Percentiles rank a stretch among this genome's conserved stretches.
These are phyloP conservation scores for Saksenaea vasiformis DNA, from an alignment of 371 early-diverging fungal species.

Conservation along the genomic window DNA sequence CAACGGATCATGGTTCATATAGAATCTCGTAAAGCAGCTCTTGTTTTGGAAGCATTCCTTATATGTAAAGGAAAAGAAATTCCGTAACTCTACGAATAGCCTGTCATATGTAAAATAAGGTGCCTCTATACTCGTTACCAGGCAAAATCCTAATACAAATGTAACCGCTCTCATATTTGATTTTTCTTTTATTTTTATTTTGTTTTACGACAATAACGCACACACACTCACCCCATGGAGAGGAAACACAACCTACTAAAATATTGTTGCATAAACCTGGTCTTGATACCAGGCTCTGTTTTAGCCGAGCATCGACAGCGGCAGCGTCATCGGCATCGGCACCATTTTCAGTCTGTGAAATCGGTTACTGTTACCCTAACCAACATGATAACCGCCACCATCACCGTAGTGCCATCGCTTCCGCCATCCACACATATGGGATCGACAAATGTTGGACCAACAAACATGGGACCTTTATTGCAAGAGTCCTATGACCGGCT, in stretches of 20 bases:
- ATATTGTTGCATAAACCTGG: background rate
- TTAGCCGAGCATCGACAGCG: background rate
- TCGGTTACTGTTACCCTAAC: background rate
- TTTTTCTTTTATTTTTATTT: background rate
- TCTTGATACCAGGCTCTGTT: background rate
- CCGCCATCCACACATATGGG: background rate
- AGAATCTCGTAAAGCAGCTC: background rate
- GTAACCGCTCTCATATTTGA: background rate
- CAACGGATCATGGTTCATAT: too few relatives aligned
- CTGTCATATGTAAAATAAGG: background rate
- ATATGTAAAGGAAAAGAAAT: background rate
- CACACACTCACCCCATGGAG: background rate
- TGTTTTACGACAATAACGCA: background rate
- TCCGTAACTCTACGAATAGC: background rate
- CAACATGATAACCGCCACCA: background rate
- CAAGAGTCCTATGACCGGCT: background rate
- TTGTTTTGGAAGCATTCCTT: background rate
- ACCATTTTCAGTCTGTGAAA: background rate
- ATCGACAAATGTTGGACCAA: background rate
- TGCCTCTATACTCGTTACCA: background rate
- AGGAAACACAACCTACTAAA: too few relatives aligned
- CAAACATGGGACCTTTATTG: background rate
- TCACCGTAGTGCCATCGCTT: background rate
- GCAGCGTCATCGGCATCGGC: background rate
- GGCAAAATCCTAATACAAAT: slow-evolving; percentile 1